phyloP scores from a whole-genome alignment of 495 filamentous ascomycete genomes.

The Podospora conica region DNA sequence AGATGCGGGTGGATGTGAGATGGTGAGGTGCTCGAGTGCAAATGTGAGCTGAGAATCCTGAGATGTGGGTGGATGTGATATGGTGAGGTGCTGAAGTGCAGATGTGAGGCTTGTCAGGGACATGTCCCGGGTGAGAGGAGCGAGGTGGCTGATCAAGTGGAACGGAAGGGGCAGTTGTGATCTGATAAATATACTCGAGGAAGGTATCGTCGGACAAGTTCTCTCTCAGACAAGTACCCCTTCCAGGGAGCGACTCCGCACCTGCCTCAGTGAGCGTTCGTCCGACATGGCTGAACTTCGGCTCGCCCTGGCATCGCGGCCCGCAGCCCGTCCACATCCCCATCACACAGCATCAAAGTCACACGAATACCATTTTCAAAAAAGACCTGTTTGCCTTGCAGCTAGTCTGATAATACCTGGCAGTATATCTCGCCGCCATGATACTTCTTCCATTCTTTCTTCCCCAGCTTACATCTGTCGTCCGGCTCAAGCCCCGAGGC shows the following conservation, averaged over 20 bases:
- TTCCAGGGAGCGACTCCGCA: not conserved
- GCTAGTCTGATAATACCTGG: not conserved
- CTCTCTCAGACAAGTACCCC: no score
- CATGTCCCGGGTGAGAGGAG: no score
- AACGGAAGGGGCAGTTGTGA: not conserved
- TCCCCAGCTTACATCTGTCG: not conserved
- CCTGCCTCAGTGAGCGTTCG: not conserved
- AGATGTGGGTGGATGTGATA: no score
- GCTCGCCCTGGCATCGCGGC: not conserved
- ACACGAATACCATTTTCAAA: not conserved
- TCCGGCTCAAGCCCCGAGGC: constrained; percentile 8
- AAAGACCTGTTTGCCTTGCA: not conserved
- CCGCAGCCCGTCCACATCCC: not conserved
- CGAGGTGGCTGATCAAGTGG: no score
- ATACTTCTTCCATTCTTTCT: not conserved
- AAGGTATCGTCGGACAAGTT: not conserved
- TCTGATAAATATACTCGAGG: not conserved
- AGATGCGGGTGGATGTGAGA: not conserved
- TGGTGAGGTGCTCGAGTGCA: not conserved
- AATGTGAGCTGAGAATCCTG: not conserved
- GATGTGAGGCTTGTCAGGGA: no score
- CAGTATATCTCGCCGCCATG: not conserved
- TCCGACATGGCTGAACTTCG: not conserved
- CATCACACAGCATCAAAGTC: not conserved
- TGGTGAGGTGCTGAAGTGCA: not conserved